Percentiles rank a stretch among this genome's conserved stretches.
Evolutionary conservation across 176 grass and related monocot genomes (phyloP).

Genomic region (Alopecurus myosuroides): DNA sequence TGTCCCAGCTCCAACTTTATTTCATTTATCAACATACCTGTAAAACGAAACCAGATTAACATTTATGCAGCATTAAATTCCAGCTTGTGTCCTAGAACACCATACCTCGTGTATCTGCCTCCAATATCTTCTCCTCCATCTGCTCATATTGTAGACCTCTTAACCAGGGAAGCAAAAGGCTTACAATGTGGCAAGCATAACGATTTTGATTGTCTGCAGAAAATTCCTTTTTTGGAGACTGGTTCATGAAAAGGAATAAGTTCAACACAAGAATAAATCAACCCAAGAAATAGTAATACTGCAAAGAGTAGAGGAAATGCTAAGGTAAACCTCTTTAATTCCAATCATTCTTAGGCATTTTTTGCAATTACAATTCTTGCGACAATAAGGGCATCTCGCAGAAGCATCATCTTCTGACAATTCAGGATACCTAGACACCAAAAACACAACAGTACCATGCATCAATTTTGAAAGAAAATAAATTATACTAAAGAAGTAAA

Average conservation of each 20-base stretch:
- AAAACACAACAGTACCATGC: no score
- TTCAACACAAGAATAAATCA: not conserved
- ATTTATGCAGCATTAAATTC: no score
- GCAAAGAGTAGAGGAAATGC: not conserved
- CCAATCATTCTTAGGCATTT: slow-evolving; percentile 43
- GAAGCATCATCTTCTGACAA: slow-evolving; percentile 48
- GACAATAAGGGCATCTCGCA: slow-evolving; percentile 58
- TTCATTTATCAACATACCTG: slow-evolving; percentile 24
- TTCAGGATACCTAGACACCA: slow-evolving; percentile 54
- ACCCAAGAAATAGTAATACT: not conserved
- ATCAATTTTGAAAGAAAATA: no score
- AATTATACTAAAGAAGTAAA: no score
- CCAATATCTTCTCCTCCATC: slow-evolving; percentile 25
- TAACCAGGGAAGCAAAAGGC: slow-evolving; percentile 57
- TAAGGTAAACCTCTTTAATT: not conserved
- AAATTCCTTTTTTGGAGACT: slow-evolving; percentile 55
- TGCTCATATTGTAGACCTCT: slow-evolving; percentile 52
- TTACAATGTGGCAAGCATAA: slow-evolving; percentile 40
- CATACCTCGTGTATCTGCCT: not conserved
- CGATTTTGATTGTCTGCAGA: slow-evolving; percentile 29
- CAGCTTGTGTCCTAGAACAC: not conserved
- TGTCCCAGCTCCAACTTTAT: slow-evolving; percentile 35
- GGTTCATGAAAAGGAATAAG: not conserved
- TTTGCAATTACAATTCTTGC: slow-evolving; percentile 79
- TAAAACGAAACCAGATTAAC: not conserved